Evolutionary conservation across 2,329 filamentous ascomycete species (phyloP).

Genomic region (Hortaea sp.): DNA sequence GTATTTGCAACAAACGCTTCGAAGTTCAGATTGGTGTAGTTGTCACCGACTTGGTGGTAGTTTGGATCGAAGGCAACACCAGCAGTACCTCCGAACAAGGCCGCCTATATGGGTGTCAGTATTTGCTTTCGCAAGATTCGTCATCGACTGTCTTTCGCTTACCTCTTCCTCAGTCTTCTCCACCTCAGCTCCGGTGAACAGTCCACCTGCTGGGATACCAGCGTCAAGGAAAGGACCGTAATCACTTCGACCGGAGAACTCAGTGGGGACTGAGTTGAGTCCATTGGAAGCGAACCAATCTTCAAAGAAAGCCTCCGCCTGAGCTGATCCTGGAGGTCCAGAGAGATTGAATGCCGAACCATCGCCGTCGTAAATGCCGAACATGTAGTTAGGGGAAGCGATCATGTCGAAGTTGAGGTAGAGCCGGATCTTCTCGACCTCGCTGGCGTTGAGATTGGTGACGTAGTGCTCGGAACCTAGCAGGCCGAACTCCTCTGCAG

Average conservation of each 20-base stretch:
- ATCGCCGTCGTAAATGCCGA: constrained; percentile 48
- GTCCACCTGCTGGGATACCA: too few species aligned
- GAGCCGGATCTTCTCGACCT: constrained; percentile 51
- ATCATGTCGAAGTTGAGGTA: constrained; percentile 69
- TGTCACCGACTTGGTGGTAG: constrained; percentile 47
- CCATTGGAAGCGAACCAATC: too few species aligned
- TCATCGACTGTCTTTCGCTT: too few species aligned
- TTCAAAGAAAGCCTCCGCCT: constrained; percentile 33
- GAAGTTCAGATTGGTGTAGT: constrained; percentile 43
- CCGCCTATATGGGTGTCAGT: constrained; percentile 26
- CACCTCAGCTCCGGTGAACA: too few species aligned
- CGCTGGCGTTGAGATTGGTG: constrained; percentile 26
- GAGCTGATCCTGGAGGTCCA: constrained; percentile 54
- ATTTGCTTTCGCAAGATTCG: too few species aligned
- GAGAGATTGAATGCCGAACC: constrained; percentile 44
- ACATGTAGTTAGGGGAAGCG: constrained; percentile 50
- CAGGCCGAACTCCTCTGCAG: constrained; percentile 53
- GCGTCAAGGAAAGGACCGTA: too few species aligned
- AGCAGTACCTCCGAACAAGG: constrained; percentile 63
- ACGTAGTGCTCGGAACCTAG: constrained; percentile 52
- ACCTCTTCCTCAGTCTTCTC: too few species aligned
- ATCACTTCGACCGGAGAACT: too few species aligned
- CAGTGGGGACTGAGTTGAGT: too few species aligned
- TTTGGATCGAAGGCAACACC: constrained; percentile 48
- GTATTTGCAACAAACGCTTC: constrained; percentile 46